A percentile compares a stretch with the other conserved stretches of the same genome.
Evolutionary conservation across 2,329 filamentous ascomycete species (phyloP).

Genomic region (Epichloe festucae): DNA sequence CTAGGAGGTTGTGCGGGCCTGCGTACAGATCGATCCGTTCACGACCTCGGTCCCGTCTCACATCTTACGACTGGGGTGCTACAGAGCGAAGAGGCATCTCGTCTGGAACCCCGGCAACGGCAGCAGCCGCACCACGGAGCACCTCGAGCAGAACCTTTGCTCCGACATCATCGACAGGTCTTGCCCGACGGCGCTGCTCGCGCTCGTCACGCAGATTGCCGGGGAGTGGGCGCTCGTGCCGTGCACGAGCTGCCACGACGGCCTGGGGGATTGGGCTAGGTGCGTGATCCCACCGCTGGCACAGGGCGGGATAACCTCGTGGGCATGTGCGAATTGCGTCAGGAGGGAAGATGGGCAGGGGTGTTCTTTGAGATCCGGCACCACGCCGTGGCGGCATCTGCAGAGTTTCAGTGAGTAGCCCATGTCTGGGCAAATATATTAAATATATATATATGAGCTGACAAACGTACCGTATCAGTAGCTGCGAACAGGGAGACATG

Average conservation of each 20-base stretch:
- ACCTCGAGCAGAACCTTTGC: neutral
- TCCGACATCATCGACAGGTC: neutral
- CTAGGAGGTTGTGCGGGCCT: neutral
- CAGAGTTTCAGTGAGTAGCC: no score
- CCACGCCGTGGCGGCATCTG: neutral
- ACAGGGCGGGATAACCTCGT: neutral
- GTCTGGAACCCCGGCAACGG: neutral
- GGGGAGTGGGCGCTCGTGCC: neutral
- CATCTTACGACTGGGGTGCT: neutral
- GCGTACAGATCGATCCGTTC: neutral
- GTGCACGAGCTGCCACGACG: neutral
- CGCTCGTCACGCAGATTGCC: neutral
- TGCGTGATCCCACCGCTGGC: slow-evolving; percentile 1
- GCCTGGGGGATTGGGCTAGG: neutral
- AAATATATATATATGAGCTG: no score
- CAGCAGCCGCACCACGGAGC: neutral
- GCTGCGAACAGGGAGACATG: no score
- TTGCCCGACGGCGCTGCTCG: neutral
- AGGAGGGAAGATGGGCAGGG: neutral
- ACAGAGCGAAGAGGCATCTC: neutral
- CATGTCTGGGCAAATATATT: no score
- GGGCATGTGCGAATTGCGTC: slow-evolving; percentile 4
- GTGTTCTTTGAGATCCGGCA: neutral
- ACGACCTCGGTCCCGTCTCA: neutral
- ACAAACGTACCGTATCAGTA: no score